Base-by-base conservation (phyloP, 352 stramenopile species). In the Phytophthora ramorum region DNA sequence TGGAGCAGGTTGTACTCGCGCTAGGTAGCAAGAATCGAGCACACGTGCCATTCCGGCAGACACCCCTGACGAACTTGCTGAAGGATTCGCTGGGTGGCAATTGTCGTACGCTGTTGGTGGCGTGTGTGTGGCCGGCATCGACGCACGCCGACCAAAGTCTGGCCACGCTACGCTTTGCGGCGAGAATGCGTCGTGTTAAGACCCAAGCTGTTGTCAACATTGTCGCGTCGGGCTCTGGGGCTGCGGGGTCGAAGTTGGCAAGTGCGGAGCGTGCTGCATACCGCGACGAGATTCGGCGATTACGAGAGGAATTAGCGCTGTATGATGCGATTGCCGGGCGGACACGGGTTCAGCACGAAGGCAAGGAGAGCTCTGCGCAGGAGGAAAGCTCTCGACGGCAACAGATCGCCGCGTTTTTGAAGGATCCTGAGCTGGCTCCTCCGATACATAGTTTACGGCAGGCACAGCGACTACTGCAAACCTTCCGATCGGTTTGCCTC, bases 41-140 rank as follows among this genome's bases (percentile, higher is more conserved):
- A 20, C 93, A 98, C 47, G 80, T 98, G 16, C 94, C 94, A 16
- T 98, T 96, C 51, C 78, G 94, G n/a, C 93, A 98, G 66, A 96
- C 89, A 2, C 96, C 97, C 58, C 83, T 98, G 22, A 98, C 94
- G 30, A 90, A 95, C 19, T 64, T 98, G 22, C 80, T 98, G 26
- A 90, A 96, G 59, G 91, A 97, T 51, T 91, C 85, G 30, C 70
- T 97, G 4, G 85, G 90, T 5, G 90, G 85, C 22, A 97, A 95
- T 57, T 89, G 79, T 41, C 78, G 81, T 2, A 98, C 91, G 22
- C 65, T 90, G 44, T 72, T 98, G 24, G 86, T 98, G 1, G 89
- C 89, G 2, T 96, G 89, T 56, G 68, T 96, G n/a, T 96, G 87
- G 87, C 87, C 86, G 9, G 74, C 90, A n/a, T 58, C 70, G 13